Percentiles rank a stretch among this genome's conserved stretches.
These are phyloP conservation scores for Ganoderma resinaceum DNA, from an alignment of 1,284 basidiomycete species.

Conservation along the genomic window DNA sequence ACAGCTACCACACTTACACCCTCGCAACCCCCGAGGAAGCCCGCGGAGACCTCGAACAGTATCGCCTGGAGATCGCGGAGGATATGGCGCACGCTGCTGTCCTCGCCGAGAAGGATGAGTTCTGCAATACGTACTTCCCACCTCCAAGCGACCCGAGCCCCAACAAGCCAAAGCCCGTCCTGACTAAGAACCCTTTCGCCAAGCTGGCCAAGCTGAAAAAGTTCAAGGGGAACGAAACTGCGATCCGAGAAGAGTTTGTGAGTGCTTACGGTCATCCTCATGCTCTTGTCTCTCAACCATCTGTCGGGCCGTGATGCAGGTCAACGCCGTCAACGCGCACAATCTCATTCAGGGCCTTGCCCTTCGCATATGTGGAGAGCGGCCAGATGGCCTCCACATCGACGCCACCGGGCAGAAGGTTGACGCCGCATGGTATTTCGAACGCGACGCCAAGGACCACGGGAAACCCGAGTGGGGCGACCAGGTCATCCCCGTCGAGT, in stretches of 20 bases:
- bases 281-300: background rate
- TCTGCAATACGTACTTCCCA: background rate
- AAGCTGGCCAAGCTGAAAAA: background rate
- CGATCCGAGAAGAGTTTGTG: background rate
- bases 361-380: background rate
- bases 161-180: background rate
- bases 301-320: background rate
- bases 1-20: background rate
- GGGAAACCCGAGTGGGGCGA: background rate
- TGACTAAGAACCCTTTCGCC: background rate
- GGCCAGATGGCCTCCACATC: background rate
- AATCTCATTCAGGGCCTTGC: background rate
- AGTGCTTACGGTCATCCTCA: background rate
- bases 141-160: background rate
- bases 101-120: background rate
- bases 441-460: background rate
- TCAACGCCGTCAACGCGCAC: background rate
- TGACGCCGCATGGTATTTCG: background rate
- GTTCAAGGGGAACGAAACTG: background rate
- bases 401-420: background rate
- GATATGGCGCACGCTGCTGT: background rate
- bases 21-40: background rate
- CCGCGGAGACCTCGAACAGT: background rate
- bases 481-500: conserved; percentile 6
- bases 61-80: background rate